These are phyloP conservation scores for Dictyostelium firmibasis DNA, from an alignment of 78 protist species.

Conservation along the genomic window DNA sequence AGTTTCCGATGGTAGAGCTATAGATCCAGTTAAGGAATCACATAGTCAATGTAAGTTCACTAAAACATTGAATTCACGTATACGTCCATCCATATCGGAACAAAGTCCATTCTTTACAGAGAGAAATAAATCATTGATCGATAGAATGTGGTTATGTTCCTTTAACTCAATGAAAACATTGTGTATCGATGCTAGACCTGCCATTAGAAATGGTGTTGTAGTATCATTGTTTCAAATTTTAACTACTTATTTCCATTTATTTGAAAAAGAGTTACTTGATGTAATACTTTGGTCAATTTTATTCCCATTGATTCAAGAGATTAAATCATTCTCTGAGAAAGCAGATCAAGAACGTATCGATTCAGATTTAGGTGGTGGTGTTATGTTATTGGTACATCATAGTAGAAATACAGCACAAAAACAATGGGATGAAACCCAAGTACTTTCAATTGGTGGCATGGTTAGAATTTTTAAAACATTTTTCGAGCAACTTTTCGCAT, in stretches of 20 bases:
- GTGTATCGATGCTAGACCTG: constrained; percentile 44
- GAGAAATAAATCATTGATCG: not conserved
- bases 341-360: constrained; percentile 72
- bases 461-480: constrained; percentile 49
- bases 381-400: constrained; percentile 57
- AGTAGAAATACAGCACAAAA: constrained; percentile 77
- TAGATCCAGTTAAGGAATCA: not conserved
- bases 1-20: not conserved
- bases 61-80: not conserved
- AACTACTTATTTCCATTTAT: constrained; percentile 35
- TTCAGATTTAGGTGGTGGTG: constrained; percentile 74
- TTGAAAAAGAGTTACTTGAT: constrained; percentile 58
- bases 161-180: constrained; percentile 45
- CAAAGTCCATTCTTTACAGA: constrained; percentile 41
- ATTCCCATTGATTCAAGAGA: constrained; percentile 65
- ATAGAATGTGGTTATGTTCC: constrained; percentile 72
- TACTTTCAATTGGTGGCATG: constrained; percentile 68
- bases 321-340: constrained; percentile 48
- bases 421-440: constrained; percentile 86
- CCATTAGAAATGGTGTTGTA: constrained; percentile 70
- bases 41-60: not conserved
- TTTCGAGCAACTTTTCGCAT: constrained; percentile 6
- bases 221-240: constrained; percentile 55
- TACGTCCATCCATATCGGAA: constrained; percentile 15
- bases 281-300: constrained; percentile 41